These are phyloP conservation scores for Zygosaccharomyces kombuchaensis DNA, from an alignment of 805 yeast species.

Conservation along the genomic window DNA sequence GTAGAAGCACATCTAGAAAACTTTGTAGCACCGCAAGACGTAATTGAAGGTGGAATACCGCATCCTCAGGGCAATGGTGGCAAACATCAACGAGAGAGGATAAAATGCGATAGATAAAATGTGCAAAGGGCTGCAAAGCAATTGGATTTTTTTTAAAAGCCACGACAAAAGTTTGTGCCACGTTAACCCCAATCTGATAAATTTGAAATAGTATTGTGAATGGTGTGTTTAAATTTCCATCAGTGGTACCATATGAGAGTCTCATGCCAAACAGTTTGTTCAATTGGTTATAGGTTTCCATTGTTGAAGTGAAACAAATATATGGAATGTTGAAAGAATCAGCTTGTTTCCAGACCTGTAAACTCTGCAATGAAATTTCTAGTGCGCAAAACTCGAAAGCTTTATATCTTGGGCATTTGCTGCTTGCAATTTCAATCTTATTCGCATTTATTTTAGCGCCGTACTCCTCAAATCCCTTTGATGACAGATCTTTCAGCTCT, in stretches of 20 bases:
- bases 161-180: slow-evolving; percentile 19
- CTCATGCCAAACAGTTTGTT: slow-evolving; percentile 32
- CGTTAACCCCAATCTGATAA: slow-evolving; percentile 10
- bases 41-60: neutral
- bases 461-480: slow-evolving; percentile 40
- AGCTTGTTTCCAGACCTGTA: slow-evolving; percentile 37
- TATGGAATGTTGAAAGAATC: slow-evolving; percentile 19
- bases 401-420: slow-evolving; percentile 7
- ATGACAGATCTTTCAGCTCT: slow-evolving; percentile 29
- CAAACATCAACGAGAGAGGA: slow-evolving; percentile 2
- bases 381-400: slow-evolving; percentile 42
- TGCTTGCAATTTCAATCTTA: slow-evolving; percentile 37
- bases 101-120: slow-evolving; percentile 3
- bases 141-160: slow-evolving; percentile 8
- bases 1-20: slow-evolving; percentile 13
- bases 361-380: slow-evolving; percentile 31
- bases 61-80: neutral
- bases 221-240: slow-evolving; percentile 20
- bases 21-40: slow-evolving; percentile 9
- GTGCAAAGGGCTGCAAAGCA: neutral
- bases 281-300: slow-evolving; percentile 26
- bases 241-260: slow-evolving; percentile 31
- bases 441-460: slow-evolving; percentile 39
- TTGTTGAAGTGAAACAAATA: slow-evolving; percentile 12
- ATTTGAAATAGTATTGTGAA: slow-evolving; percentile 25